Conservation (phyloP, 2,329 filamentous ascomycete species). For the Metarhizium album region DNA sequence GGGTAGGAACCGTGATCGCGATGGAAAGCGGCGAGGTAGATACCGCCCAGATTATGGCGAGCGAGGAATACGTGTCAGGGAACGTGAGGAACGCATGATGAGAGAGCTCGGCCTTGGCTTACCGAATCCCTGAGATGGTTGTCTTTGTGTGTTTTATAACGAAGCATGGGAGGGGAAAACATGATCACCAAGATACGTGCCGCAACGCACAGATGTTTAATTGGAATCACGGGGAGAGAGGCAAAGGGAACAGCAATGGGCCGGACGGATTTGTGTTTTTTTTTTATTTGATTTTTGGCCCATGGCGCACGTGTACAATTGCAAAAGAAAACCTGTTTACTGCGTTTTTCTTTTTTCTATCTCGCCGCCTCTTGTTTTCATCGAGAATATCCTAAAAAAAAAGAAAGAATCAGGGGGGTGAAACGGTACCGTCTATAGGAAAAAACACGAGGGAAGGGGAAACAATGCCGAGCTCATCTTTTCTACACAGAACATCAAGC, state of each 20-base stretch:
- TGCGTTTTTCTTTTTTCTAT: slow-evolving; percentile 12
- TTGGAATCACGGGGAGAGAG: slow-evolving; percentile 7
- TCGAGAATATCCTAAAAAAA: slow-evolving; percentile 20
- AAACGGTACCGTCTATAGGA: slow-evolving; percentile 14
- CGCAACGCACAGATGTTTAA: slow-evolving; percentile 5
- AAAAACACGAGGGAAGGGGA: slow-evolving; percentile 11
- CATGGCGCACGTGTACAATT: slow-evolving; percentile 27
- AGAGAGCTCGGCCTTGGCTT: slow-evolving; percentile 9
- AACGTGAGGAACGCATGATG: slow-evolving; percentile 9
- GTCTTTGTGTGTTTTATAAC: slow-evolving; percentile 8
- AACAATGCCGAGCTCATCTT: slow-evolving; percentile 13
- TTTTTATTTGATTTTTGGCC: too few species aligned
- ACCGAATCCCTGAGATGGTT: slow-evolving; percentile 6
- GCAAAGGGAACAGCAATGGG: slow-evolving; percentile 4
- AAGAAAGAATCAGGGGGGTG: slow-evolving; percentile 18
- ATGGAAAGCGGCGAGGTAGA: slow-evolving; percentile 13
- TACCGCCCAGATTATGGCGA: slow-evolving; percentile 5
- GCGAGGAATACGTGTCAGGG: slow-evolving; percentile 2
- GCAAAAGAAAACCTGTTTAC: slow-evolving; percentile 13
- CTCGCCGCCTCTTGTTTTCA: slow-evolving; percentile 9
- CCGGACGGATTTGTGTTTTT: slow-evolving; percentile 7
- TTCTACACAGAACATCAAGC: slow-evolving; percentile 7
- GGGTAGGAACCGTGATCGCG: slow-evolving; percentile 22
- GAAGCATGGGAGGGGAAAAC: slow-evolving; percentile 18
- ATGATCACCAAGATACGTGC: slow-evolving; percentile 21